phyloP scores from a whole-genome alignment of 768 basidiomycete genomes.

The Galerina marginata region DNA sequence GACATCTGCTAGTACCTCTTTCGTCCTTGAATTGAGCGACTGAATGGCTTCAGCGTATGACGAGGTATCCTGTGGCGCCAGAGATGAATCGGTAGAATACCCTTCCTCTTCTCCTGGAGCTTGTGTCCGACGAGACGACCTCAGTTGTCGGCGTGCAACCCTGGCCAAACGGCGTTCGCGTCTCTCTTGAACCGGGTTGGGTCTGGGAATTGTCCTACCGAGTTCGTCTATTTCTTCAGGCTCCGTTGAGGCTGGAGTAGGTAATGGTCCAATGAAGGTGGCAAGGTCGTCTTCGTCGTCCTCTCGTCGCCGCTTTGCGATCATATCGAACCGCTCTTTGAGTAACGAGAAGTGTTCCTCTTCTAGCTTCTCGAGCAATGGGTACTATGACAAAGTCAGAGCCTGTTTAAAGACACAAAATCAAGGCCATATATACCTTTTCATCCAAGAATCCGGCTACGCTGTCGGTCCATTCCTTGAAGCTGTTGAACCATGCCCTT shows the following conservation, averaged over 20 bases:
- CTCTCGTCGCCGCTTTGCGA: slow-evolving; percentile 63
- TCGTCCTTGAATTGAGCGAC: slow-evolving; percentile 54
- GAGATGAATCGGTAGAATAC: slow-evolving; percentile 83
- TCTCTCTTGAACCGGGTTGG: slow-evolving; percentile 50
- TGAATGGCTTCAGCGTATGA: slow-evolving; percentile 72
- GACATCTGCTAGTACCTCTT: slow-evolving; percentile 79
- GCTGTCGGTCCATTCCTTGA: slow-evolving; percentile 82
- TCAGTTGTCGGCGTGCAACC: slow-evolving; percentile 54
- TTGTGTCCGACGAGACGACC: slow-evolving; percentile 35
- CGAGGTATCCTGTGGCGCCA: slow-evolving; percentile 66
- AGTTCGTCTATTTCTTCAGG: slow-evolving; percentile 58
- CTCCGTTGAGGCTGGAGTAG: slow-evolving; percentile 30
- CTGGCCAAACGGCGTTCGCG: slow-evolving; percentile 68
- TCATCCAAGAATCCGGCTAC: slow-evolving; percentile 88
- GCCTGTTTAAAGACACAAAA: slow-evolving; percentile 8
- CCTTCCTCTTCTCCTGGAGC: slow-evolving; percentile 65
- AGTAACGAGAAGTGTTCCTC: slow-evolving; percentile 75
- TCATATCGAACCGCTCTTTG: slow-evolving; percentile 74
- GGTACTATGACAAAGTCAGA: slow-evolving; percentile 57
- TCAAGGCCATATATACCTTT: slow-evolving; percentile 58
- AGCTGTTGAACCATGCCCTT: slow-evolving; percentile 79
- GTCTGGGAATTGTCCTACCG: slow-evolving; percentile 53
- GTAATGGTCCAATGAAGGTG: slow-evolving; percentile 63
- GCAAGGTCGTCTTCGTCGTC: slow-evolving; percentile 87
- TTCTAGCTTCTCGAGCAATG: slow-evolving; percentile 78